Conservation (phyloP, 2,329 filamentous ascomycete genomes). For the Diplocarpon mali region DNA sequence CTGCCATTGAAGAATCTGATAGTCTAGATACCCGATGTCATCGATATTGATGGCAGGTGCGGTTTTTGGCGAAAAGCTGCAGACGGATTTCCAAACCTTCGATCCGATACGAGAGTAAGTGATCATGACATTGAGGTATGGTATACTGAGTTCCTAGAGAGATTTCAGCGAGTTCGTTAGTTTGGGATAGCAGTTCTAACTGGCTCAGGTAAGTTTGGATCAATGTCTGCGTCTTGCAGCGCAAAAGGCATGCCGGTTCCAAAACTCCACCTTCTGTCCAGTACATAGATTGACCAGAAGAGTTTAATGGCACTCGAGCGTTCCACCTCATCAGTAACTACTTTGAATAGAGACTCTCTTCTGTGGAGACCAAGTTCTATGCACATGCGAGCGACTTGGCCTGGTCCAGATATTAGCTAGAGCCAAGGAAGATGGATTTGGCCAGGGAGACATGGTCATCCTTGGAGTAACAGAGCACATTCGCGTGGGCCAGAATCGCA, state of each 20-base stretch:
- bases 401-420: conserved; percentile 27
- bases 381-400: conserved; percentile 69
- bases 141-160: conserved; percentile 27
- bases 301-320: conserved; percentile 56
- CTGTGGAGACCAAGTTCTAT: conserved; percentile 76
- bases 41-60: conserved; percentile 36
- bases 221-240: conserved; percentile 76
- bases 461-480: background rate
- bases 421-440: background rate
- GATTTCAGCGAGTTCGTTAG: conserved; percentile 8
- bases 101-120: conserved; percentile 72
- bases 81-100: conserved; percentile 73
- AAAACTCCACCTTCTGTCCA: conserved; percentile 82
- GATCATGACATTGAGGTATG: conserved; percentile 77
- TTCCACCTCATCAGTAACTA: conserved; percentile 57
- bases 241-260: conserved; percentile 82
- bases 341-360: conserved; percentile 56
- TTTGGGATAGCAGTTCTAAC: conserved; percentile 38
- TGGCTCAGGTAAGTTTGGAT: conserved; percentile 66
- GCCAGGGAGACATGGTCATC: background rate
- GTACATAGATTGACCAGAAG: conserved; percentile 79
- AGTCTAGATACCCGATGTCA: conserved; percentile 71
- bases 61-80: conserved; percentile 15
- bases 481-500: background rate
- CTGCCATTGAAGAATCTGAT: conserved; percentile 81